phyloP scores from a whole-genome alignment of 495 filamentous ascomycete species.

The Amphirosellinia nigrospora region DNA sequence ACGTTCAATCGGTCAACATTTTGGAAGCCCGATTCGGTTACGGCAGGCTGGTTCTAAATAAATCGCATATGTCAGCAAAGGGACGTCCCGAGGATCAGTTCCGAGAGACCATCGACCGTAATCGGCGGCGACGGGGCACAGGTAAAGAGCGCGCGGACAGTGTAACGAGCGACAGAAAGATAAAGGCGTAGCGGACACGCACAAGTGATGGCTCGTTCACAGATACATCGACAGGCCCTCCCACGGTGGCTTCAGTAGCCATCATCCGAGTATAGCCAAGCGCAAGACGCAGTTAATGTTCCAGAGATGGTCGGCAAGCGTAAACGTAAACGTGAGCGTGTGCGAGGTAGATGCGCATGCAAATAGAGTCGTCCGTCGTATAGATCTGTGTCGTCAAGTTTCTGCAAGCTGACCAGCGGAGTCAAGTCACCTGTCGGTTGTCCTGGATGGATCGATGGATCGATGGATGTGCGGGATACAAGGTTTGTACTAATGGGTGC shows the following conservation, averaged over 20 bases:
- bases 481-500: conserved; percentile 14
- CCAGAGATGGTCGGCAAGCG: conserved; percentile 24
- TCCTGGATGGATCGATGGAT: too few species aligned
- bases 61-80: conserved; percentile 28
- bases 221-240: conserved; percentile 54
- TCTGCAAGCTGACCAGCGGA: conserved; percentile 18
- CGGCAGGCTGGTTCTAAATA: conserved; percentile 35
- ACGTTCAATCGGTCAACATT: conserved; percentile 50
- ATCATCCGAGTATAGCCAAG: conserved; percentile 55
- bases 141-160: not conserved
- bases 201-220: conserved; percentile 28
- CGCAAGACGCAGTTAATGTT: conserved; percentile 31
- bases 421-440: conserved; percentile 12
- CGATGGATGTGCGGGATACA: conserved; percentile 15
- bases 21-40: conserved; percentile 41
- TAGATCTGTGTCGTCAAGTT: not conserved
- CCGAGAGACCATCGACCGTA: not conserved
- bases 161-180: not conserved
- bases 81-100: not conserved
- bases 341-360: conserved; percentile 1
- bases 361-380: not conserved
- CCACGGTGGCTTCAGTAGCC: conserved; percentile 62
- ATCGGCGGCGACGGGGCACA: not conserved
- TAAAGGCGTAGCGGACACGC: not conserved
- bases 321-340: conserved; percentile 10